Evolutionary conservation across 306 rosid genomes (phyloP).

Genomic region (Vicia sativa): DNA sequence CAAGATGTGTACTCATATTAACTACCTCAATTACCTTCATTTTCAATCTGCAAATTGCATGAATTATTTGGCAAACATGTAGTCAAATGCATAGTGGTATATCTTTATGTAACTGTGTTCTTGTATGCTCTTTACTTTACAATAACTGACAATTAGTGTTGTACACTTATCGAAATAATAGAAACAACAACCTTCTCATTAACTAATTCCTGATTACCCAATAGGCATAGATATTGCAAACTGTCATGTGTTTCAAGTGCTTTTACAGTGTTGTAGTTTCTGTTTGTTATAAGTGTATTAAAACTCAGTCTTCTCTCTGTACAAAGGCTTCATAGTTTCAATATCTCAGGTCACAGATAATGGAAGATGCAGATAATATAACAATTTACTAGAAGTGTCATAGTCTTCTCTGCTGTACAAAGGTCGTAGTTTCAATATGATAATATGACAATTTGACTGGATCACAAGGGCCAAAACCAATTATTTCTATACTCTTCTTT

Average conservation of each 20-base stretch:
- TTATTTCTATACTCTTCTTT: no score
- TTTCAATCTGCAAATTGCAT: slow-evolving; percentile 20
- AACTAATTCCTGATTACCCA: neutral
- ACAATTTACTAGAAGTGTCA: neutral
- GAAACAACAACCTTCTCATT: slow-evolving; percentile 2
- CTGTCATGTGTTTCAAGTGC: neutral
- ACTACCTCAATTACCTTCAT: slow-evolving; percentile 7
- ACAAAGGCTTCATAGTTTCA: neutral
- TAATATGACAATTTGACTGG: neutral
- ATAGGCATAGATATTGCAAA: neutral
- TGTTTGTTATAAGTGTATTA: neutral
- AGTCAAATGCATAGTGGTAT: neutral
- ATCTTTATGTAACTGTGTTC: slow-evolving; percentile 6
- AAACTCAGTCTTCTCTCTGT: neutral
- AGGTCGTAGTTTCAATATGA: no score
- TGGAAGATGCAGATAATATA: neutral
- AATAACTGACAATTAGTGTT: neutral
- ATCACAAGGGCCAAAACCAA: neutral
- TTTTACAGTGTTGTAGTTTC: neutral
- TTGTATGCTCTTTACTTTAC: neutral
- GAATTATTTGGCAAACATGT: slow-evolving; percentile 14
- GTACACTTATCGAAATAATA: neutral
- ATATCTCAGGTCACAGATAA: neutral
- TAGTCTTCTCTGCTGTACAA: no score
- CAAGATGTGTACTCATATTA: slow-evolving; percentile 6